Evolutionary conservation across 140 eudicot species (phyloP), one percentile per base, ranked within the genome.

Genomic region (Ambrosia hybrid): DNA sequence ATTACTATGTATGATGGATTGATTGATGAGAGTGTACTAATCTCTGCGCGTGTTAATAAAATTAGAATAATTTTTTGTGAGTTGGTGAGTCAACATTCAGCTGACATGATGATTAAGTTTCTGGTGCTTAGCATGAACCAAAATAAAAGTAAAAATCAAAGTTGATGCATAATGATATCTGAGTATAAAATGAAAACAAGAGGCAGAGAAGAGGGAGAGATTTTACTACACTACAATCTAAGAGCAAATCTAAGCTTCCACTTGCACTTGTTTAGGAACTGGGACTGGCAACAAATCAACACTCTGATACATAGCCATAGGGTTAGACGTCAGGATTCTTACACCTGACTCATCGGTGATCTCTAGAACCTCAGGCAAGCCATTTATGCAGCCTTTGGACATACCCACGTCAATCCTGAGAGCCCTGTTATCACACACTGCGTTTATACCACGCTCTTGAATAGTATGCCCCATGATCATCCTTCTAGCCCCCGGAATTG

Each of bases 381-480:
- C 86, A 57, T 87, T 78, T 5, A 67, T 77, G 75, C 97, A 90
- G n/a, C 89, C 90, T 49, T 48, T 83, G 0, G 97, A 90, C 95
- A 90, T 83, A 9, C 95, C 91, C 51, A 90, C 95, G 30, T 90
- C 97, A 36, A 90, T 85, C 71, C 97, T 82, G 0, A 90, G 79
- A 0, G 97, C 96, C 36, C 55, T 49, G 13, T 83, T 81, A 48
- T 76, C 79, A 75, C 98, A 92, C 12, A 67, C 83, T 0, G 82
- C 85, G 33, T 83, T 92, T 36, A 92, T 92, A 3, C 96, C 98
- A 14, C 46, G 43, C 46, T 57, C 74, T 78, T 92, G 98, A 70
- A 89, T 92, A 1, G 95, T 92, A 75, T 92, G 98, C 33, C 98
- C 98, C 98, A 92, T 83, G 17, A 92, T 87, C 95, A 92, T 83